A percentile compares a stretch with the other conserved stretches of the same genome.
Conservation (phyloP, 164 flowering plant genomes). For the Akebia trifoliata region DNA sequence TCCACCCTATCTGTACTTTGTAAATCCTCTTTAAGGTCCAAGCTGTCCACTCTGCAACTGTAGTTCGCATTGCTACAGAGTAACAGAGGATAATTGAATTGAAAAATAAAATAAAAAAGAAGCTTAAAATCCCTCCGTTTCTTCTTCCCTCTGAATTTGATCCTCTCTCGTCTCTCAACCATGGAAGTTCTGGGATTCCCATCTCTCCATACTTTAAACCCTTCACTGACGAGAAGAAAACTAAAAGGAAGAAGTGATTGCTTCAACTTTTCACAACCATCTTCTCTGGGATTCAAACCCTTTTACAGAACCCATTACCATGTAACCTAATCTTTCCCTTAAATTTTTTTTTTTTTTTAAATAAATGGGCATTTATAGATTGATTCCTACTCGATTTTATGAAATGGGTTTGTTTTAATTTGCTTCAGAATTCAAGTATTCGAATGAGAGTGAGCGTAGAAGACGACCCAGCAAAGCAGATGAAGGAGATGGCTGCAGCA, state of each 20-base stretch:
- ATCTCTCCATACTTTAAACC: slow-evolving; percentile 21
- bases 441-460: slow-evolving; percentile 52
- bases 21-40: too few species aligned
- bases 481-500: slow-evolving; percentile 94
- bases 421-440: slow-evolving; percentile 23
- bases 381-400: not conserved
- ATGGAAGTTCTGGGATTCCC: slow-evolving; percentile 44
- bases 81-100: not conserved
- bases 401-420: slow-evolving; percentile 17
- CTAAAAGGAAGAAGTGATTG: not conserved
- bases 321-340: not conserved
- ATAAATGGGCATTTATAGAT: not conserved
- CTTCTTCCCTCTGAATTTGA: not conserved
- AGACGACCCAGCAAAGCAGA: slow-evolving; percentile 68
- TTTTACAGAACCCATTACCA: slow-evolving; percentile 1
- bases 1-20: too few species aligned
- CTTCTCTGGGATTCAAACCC: slow-evolving; percentile 8
- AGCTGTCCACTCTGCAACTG: too few species aligned
- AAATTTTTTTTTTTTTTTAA: not conserved
- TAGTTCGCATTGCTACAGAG: too few species aligned
- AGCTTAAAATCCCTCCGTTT: too few species aligned
- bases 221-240: slow-evolving; percentile 4
- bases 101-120: too few species aligned
- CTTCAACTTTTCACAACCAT: slow-evolving; percentile 6
- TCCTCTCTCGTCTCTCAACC: slow-evolving; percentile 2